Evolutionary conservation across 768 basidiomycete species (phyloP).

Genomic region (Boletus insuetus): DNA sequence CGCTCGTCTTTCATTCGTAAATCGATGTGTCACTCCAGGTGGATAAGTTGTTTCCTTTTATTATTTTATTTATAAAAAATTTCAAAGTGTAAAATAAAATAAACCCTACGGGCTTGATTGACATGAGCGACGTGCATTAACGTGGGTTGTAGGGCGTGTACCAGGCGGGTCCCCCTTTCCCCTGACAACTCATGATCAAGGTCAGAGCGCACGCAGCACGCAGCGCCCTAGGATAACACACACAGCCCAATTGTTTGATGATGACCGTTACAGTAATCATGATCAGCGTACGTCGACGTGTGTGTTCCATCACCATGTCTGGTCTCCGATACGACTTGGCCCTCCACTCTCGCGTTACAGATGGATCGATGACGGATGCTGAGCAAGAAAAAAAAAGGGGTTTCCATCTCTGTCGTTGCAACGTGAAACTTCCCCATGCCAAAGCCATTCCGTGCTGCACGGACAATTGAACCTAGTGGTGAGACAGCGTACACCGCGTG

Average conservation of each 20-base stretch:
- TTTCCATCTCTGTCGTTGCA: background rate
- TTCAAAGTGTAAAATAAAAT: too few relatives aligned
- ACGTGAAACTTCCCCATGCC: constrained; percentile 16
- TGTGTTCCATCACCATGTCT: constrained; percentile 4
- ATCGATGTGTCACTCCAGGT: too few relatives aligned
- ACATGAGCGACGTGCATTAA: too few relatives aligned
- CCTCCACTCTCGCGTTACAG: constrained; percentile 2
- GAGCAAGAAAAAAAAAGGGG: background rate
- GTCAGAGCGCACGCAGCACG: too few relatives aligned
- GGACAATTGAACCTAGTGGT: background rate
- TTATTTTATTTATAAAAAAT: background rate
- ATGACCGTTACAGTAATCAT: too few relatives aligned
- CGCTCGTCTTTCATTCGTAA: too few relatives aligned
- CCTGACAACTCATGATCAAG: background rate
- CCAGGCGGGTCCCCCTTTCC: background rate
- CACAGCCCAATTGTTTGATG: too few relatives aligned
- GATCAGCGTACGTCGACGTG: background rate
- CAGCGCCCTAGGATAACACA: too few relatives aligned
- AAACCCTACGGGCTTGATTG: too few relatives aligned
- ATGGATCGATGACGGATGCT: background rate
- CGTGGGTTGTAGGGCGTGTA: background rate
- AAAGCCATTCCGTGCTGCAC: background rate
- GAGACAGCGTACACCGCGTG: background rate
- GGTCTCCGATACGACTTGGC: background rate
- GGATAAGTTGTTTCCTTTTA: too few relatives aligned